These are phyloP conservation scores for Solanum bulbocastanum DNA, from an alignment of 257 asterid species.

Conservation along the genomic window DNA sequence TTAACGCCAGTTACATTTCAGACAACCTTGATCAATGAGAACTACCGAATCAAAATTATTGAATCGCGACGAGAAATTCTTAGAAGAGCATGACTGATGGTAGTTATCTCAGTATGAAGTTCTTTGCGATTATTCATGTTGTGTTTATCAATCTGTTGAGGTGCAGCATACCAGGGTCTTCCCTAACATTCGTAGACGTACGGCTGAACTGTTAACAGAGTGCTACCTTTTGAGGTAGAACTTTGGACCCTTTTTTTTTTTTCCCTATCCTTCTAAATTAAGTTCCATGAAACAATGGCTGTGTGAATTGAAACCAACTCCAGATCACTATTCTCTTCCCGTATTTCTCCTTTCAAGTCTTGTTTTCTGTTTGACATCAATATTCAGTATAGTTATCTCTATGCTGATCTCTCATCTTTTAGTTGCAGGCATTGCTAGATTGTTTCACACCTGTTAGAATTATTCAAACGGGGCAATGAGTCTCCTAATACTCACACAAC, in stretches of 20 bases:
- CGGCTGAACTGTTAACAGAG: background rate
- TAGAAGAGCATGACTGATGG: background rate
- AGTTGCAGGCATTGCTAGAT: background rate
- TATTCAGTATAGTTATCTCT: background rate
- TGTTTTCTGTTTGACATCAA: background rate
- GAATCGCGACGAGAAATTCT: background rate
- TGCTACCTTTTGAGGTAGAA: background rate
- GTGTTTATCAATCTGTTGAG: background rate
- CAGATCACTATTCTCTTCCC: background rate
- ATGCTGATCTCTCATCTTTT: background rate
- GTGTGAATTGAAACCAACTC: background rate
- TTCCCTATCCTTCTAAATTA: background rate
- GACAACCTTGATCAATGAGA: background rate
- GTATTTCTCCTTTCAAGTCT: background rate
- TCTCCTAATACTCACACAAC: background rate
- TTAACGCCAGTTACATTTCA: background rate
- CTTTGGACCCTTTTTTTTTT: background rate
- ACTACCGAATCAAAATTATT: background rate
- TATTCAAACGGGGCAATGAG: background rate
- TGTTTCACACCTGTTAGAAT: background rate
- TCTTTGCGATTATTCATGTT: background rate
- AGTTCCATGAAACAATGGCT: background rate
- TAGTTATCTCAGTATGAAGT: background rate
- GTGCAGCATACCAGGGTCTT: background rate
- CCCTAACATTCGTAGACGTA: background rate